phyloP scores from a whole-genome alignment of 768 basidiomycete species.

The Leccinellum luteum region DNA sequence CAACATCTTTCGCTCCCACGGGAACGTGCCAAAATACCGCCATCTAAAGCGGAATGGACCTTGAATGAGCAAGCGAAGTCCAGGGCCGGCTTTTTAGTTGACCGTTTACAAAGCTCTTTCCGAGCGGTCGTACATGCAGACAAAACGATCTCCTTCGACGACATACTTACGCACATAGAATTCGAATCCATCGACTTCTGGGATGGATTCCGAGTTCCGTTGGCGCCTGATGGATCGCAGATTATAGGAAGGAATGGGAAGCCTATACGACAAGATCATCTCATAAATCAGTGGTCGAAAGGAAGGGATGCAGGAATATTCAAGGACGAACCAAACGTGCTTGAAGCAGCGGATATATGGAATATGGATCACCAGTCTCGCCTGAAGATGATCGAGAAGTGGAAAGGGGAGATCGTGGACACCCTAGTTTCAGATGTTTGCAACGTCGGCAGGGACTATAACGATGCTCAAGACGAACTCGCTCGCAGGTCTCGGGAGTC shows the following conservation, averaged over 20 bases:
- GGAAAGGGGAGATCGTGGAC: constrained; percentile 37
- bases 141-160: constrained; percentile 11
- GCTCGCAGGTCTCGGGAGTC: constrained; percentile 36
- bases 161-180: constrained; percentile 48
- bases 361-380: constrained; percentile 33
- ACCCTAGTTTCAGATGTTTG: constrained; percentile 36
- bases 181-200: constrained; percentile 47
- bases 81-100: constrained; percentile 8
- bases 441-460: constrained; percentile 38
- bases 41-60: constrained; percentile 37
- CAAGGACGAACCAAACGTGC: constrained; percentile 24
- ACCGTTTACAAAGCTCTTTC: constrained; percentile 33
- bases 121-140: constrained; percentile 22
- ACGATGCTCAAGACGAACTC: constrained; percentile 37
- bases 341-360: constrained; percentile 35
- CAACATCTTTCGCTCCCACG: constrained; percentile 48
- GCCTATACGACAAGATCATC: constrained; percentile 36
- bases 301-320: constrained; percentile 48
- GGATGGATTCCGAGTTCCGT: constrained; percentile 46
- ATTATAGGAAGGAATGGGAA: constrained; percentile 41
- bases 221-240: constrained; percentile 41
- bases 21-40: constrained; percentile 15
- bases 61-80: constrained; percentile 41
- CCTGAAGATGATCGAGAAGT: constrained; percentile 25
- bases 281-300: constrained; percentile 46